Conservation (phyloP, 2,329 filamentous ascomycete genomes). For the Botryotinia calthae region DNA sequence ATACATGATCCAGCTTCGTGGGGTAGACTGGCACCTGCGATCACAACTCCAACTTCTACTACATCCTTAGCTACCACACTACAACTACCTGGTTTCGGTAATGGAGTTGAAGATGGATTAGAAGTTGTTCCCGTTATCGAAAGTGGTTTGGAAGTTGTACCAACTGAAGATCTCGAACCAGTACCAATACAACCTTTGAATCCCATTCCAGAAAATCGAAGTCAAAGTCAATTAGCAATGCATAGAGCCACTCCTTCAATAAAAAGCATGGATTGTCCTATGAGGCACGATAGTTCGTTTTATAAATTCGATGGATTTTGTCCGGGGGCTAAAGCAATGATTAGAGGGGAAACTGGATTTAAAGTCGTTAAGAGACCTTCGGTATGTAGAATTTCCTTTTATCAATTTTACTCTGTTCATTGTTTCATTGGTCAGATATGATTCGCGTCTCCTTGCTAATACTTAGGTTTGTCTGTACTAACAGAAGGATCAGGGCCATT, state of each 20-base stretch:
- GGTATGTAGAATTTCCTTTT: constrained; percentile 25
- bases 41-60: background rate
- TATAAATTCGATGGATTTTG: constrained; percentile 38
- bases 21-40: constrained; percentile 12
- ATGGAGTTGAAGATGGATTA: constrained; percentile 32
- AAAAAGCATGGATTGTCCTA: constrained; percentile 33
- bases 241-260: constrained; percentile 29
- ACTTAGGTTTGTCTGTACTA: constrained; percentile 18
- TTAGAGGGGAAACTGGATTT: constrained; percentile 35
- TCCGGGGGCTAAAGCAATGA: constrained; percentile 33
- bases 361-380: constrained; percentile 36
- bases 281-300: constrained; percentile 36
- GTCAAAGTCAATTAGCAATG: constrained; percentile 21
- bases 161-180: constrained; percentile 5
- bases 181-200: background rate
- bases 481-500: constrained; percentile 33
- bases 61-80: constrained; percentile 27
- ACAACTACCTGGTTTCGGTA: constrained; percentile 28
- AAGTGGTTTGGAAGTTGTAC: constrained; percentile 19
- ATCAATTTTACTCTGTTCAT: background rate
- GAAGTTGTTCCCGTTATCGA: constrained; percentile 26
- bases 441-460: constrained; percentile 15
- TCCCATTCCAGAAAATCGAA: constrained; percentile 5
- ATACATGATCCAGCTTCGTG: constrained; percentile 5
- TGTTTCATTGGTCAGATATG: background rate